Evolutionary conservation across 352 stramenopile genomes (phyloP).

Genomic region (Aphanomyces astaci): DNA sequence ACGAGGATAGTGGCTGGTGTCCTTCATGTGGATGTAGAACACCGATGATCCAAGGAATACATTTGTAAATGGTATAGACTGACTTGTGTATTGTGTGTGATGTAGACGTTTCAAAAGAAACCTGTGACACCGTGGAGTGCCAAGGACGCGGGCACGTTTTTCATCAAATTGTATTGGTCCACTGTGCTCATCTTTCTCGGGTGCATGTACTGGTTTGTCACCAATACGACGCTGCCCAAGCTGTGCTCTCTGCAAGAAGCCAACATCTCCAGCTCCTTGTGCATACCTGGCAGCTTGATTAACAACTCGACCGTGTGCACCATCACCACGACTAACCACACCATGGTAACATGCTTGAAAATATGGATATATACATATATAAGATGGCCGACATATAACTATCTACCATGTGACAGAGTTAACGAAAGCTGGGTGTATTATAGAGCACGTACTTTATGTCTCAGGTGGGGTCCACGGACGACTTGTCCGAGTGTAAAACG

Average conservation of each 20-base stretch:
- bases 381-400: too few species aligned
- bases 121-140: conserved; percentile 58
- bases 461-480: conserved; percentile 15
- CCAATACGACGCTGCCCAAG: conserved; percentile 44
- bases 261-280: conserved; percentile 26
- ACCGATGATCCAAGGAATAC: too few species aligned
- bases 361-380: too few species aligned
- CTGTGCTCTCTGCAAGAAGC: conserved; percentile 41
- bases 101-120: conserved; percentile 62
- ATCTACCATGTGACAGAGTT: too few species aligned
- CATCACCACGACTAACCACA: conserved; percentile 26
- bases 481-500: conserved; percentile 26
- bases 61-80: too few species aligned
- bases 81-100: too few species aligned
- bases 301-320: conserved; percentile 29
- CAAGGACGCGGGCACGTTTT: conserved; percentile 71
- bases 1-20: too few species aligned
- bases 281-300: conserved; percentile 31
- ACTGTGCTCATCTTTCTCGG: conserved; percentile 52
- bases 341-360: too few species aligned
- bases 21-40: too few species aligned
- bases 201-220: conserved; percentile 57
- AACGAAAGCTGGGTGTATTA: not conserved
- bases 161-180: conserved; percentile 84
- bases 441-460: conserved; percentile 40